A percentile compares a stretch with the other conserved stretches of the same genome.
These are phyloP conservation scores for Calamus simplicifolius DNA, from an alignment of 176 grass and related monocot species.

Conservation along the genomic window DNA sequence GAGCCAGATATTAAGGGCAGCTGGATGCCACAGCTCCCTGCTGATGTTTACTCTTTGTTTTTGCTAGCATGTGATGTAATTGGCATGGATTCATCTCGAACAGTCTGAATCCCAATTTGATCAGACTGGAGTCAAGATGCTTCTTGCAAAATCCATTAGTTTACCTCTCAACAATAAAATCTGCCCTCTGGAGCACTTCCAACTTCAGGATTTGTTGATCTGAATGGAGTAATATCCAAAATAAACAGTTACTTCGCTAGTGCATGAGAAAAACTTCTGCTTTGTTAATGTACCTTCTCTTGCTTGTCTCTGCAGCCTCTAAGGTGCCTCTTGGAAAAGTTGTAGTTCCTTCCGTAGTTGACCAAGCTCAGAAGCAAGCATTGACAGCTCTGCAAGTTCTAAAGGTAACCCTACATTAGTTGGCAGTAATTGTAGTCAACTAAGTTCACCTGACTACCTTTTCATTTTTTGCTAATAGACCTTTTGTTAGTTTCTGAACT, in stretches of 20 bases:
- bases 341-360: slow-evolving; percentile 62
- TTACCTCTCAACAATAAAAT: background rate
- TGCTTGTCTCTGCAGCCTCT: no score
- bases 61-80: background rate
- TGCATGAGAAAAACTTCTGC: no score
- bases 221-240: no score
- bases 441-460: no score
- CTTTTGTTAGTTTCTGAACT: no score
- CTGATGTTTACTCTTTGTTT: background rate
- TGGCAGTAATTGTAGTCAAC: background rate
- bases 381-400: slow-evolving; percentile 64
- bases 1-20: no score
- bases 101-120: slow-evolving; percentile 23
- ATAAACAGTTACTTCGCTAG: no score
- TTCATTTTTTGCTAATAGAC: no score
- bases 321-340: slow-evolving; percentile 54
- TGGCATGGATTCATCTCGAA: slow-evolving; percentile 5
- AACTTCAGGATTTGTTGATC: no score
- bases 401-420: slow-evolving; percentile 37
- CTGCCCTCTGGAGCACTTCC: no score
- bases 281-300: no score
- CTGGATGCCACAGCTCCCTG: slow-evolving; percentile 1
- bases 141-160: slow-evolving; percentile 21
- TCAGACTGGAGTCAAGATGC: slow-evolving; percentile 1
- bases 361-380: slow-evolving; percentile 57